A percentile compares a stretch with the other conserved stretches of the same genome.
Evolutionary conservation across 208 protist genomes (phyloP).

Genomic region (Trypanosoma theileri): DNA sequence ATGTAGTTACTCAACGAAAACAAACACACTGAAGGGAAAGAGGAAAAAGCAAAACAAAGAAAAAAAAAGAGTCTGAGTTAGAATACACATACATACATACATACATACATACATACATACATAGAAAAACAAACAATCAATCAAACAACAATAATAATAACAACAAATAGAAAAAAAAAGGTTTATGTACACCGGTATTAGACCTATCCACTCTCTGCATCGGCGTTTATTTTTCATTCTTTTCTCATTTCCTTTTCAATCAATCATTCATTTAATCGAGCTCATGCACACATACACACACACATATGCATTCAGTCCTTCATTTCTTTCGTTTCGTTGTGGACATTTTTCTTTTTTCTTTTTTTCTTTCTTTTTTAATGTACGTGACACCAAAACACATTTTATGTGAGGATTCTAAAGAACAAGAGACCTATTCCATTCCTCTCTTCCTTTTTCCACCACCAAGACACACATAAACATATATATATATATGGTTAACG

Average conservation of each 20-base stretch:
- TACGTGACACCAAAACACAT: neutral
- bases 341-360: neutral
- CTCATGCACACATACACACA: neutral
- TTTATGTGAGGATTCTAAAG: conserved; percentile 7
- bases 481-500: neutral
- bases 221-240: neutral
- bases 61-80: conserved; percentile 14
- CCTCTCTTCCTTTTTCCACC: neutral
- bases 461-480: neutral
- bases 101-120: neutral
- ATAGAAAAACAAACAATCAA: conserved; percentile 20
- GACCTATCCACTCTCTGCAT: neutral
- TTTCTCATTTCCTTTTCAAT: neutral
- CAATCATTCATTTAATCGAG: neutral
- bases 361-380: conserved; percentile 3
- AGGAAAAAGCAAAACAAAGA: neutral
- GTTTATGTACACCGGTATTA: neutral
- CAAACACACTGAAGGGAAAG: neutral
- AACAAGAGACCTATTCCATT: neutral
- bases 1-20: neutral
- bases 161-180: neutral
- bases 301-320: neutral
- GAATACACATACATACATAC: neutral
- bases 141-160: conserved; percentile 1
- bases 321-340: neutral